phyloP scores from a whole-genome alignment of 257 asterid species.

The Knoxia roxburghii region DNA sequence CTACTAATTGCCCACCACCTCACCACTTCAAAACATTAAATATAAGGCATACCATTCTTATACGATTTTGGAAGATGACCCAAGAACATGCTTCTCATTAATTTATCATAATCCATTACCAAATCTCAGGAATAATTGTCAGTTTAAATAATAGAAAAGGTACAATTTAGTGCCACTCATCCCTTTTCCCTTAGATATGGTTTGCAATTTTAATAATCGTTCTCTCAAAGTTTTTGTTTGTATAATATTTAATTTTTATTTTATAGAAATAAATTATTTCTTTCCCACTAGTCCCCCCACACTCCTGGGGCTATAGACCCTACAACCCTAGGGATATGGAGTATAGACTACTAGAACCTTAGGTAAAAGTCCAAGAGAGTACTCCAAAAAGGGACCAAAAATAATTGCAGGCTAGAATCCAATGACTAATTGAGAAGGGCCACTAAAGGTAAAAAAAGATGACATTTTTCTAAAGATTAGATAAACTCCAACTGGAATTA shows the following conservation, averaged over 20 bases:
- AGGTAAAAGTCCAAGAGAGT: constrained; percentile 10
- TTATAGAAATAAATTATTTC: too few species aligned
- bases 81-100: too few species aligned
- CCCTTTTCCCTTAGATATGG: not conserved
- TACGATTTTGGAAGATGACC: too few species aligned
- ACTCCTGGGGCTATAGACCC: too few species aligned
- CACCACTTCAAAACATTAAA: not conserved
- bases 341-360: not conserved
- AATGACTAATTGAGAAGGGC: constrained; percentile 19
- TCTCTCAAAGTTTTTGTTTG: too few species aligned
- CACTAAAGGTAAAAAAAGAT: not conserved
- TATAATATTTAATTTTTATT: too few species aligned
- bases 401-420: constrained; percentile 25
- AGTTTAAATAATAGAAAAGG: too few species aligned
- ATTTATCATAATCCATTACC: too few species aligned
- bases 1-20: not conserved
- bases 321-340: not conserved
- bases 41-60: too few species aligned
- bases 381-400: constrained; percentile 3
- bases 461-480: not conserved
- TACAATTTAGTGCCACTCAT: not conserved
- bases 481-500: not conserved
- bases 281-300: too few species aligned
- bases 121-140: not conserved
- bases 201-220: too few species aligned